Base-by-base conservation (phyloP, 192 early-diverging fungal genomes). In the Pilobolus umbonatus region DNA sequence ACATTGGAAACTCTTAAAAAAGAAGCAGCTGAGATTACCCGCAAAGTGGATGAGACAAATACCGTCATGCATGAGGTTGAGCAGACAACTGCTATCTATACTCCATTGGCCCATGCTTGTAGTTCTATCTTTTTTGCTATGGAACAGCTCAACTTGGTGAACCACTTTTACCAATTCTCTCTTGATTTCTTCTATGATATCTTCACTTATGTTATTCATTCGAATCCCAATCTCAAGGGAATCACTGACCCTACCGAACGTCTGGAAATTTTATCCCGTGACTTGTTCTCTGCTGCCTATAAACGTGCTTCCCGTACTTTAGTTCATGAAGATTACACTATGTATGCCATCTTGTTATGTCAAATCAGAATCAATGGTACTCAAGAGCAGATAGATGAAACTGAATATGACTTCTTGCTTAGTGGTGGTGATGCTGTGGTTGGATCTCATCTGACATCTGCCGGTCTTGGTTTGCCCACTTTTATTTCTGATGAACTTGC, bases 151-250 rank as follows among this genome's bases (percentile, higher is more conserved):
- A 78, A 87, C 50, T 71, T 80, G 36, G 68, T 98, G 42, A 80
- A 98, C 61, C 85, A 90, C 65, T 98, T 97, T 75, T 99, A 99
- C 74, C 95, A 96, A 77, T 97, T 99, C 77, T 97, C 96, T 21
- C 84, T 98, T 28, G 91, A 90, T 67, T 98, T 94, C 73, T 98
- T 98, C 75, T 82, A 89, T 48, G 82, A 86, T 48, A 94, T 98
- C 39, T 98, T 99, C 79, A 74, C 89, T 61, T 81, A 68, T 52
- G 85, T 94, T 0, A 79, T 99, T 10, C 87, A 91, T 65, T 73
- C 81, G 28, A 80, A 96, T 74, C 75, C 85, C 28, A 69, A 83
- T 42, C 71, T 92, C 46, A 71, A 77, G 25, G 76, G 75, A 17
- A 58, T 87, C 24, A 71, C 73, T 21, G 96, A 93, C 64, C 77